phyloP scores from a whole-genome alignment of 495 filamentous ascomycete species.

The Podospora conica region DNA sequence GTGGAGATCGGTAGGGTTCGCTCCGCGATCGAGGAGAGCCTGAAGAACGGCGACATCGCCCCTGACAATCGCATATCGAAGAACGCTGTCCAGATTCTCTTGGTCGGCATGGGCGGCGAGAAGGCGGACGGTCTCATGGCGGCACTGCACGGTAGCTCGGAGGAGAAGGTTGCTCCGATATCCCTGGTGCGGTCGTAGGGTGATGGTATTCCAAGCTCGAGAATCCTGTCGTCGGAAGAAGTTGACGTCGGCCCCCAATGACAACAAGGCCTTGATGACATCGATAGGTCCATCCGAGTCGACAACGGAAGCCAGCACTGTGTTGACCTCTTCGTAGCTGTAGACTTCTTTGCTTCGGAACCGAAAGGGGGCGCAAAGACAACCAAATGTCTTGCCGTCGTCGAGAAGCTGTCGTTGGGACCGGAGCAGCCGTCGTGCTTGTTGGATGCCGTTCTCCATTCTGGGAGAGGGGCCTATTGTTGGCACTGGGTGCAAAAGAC shows the following conservation, averaged over 20 bases:
- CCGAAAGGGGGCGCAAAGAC: slow-evolving; percentile 16
- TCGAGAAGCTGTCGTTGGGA: slow-evolving; percentile 17
- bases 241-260: slow-evolving; percentile 30
- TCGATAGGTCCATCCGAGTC: slow-evolving; percentile 24
- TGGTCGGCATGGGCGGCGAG: slow-evolving; percentile 29
- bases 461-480: background rate
- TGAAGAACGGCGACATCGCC: slow-evolving; percentile 20
- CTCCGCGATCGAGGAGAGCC: slow-evolving; percentile 25
- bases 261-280: slow-evolving; percentile 23
- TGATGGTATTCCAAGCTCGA: slow-evolving; percentile 19
- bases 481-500: background rate
- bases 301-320: slow-evolving; percentile 24
- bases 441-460: slow-evolving; percentile 20
- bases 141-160: slow-evolving; percentile 22
- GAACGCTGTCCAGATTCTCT: slow-evolving; percentile 25
- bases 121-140: slow-evolving; percentile 21
- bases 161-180: slow-evolving; percentile 24
- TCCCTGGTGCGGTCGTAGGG: slow-evolving; percentile 11
- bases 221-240: slow-evolving; percentile 20
- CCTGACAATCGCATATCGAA: slow-evolving; percentile 25
- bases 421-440: slow-evolving; percentile 25
- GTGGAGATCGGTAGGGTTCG: slow-evolving; percentile 23
- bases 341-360: slow-evolving; percentile 15
- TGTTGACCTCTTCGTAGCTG: slow-evolving; percentile 26
- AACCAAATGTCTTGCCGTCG: slow-evolving; percentile 14